Percentiles rank a stretch among this genome's conserved stretches.
These are phyloP conservation scores for Cicer judaicum DNA, from an alignment of 306 rosid species.

Conservation along the genomic window DNA sequence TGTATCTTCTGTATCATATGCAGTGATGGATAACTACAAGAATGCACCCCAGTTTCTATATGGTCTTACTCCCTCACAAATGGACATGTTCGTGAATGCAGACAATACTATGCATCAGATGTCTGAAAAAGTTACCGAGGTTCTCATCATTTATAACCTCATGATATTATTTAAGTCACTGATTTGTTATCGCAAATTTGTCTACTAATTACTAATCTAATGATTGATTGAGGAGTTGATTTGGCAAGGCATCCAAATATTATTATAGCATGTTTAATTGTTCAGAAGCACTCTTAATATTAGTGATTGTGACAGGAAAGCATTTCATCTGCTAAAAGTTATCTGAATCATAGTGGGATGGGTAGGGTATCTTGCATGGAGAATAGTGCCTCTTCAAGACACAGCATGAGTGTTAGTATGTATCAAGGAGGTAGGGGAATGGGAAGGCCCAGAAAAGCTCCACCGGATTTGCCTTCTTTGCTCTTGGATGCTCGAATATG, in stretches of 20 bases:
- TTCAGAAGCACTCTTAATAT: constrained; percentile 33
- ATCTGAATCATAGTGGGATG: constrained; percentile 82
- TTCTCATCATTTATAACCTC: constrained; percentile 44
- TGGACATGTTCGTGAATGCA: constrained; percentile 94
- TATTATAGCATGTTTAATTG: not conserved
- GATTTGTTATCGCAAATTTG: not conserved
- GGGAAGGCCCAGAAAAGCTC: constrained; percentile 80
- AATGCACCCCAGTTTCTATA: constrained; percentile 72
- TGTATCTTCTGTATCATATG: constrained; percentile 42
- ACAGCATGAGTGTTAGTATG: constrained; percentile 90
- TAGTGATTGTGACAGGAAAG: constrained; percentile 61
- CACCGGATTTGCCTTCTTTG: constrained; percentile 96
- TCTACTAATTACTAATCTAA: not conserved
- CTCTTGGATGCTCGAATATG: constrained; percentile 85
- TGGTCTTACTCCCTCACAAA: constrained; percentile 87
- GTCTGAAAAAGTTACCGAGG: constrained; percentile 80
- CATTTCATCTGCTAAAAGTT: constrained; percentile 78
- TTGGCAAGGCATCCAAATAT: constrained; percentile 17
- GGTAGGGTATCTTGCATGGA: constrained; percentile 64
- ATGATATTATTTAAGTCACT: constrained; percentile 18
- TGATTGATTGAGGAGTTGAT: constrained; percentile 29
- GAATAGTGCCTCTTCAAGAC: constrained; percentile 56
- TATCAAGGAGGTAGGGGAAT: constrained; percentile 77
- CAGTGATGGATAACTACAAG: constrained; percentile 88
- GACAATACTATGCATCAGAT: constrained; percentile 69